Conservation (phyloP, 139 green algal species). For the Micromonas pusilla region DNA sequence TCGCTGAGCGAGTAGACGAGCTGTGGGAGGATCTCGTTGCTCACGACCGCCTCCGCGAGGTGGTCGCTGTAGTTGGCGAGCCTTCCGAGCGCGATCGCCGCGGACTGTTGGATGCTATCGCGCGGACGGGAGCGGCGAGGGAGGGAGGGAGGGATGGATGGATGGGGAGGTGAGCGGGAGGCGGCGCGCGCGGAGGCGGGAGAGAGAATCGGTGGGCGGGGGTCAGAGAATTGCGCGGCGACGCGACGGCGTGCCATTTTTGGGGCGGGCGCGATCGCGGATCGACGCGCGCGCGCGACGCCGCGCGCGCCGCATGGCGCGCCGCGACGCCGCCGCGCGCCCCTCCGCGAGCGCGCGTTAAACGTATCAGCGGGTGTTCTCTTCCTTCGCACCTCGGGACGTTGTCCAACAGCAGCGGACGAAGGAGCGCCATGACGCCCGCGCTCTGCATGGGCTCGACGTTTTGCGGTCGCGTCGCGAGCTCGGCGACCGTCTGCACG, state of each 20-base stretch:
- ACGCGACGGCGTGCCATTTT: no score
- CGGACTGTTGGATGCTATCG: conserved; percentile 75
- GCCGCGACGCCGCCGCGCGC: background rate
- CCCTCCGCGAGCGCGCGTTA: background rate
- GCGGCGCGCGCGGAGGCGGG: no score
- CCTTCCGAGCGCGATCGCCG: conserved; percentile 66
- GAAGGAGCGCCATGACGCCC: conserved; percentile 68
- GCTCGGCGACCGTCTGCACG: conserved; percentile 70
- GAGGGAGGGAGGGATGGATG: no score
- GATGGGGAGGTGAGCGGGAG: background rate
- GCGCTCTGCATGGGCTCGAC: conserved; percentile 74
- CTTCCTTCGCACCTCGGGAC: conserved; percentile 57
- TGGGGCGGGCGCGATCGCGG: background rate
- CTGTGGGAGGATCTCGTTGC: conserved; percentile 78
- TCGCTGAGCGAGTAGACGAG: conserved; percentile 71
- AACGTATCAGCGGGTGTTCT: background rate
- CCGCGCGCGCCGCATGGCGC: no score
- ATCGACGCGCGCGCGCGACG: background rate
- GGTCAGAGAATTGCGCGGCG: no score
- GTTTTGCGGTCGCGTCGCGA: conserved; percentile 77
- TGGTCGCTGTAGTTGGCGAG: conserved; percentile 78
- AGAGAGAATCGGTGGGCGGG: background rate
- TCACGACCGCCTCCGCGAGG: conserved; percentile 73
- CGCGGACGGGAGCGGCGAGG: conserved; percentile 8
- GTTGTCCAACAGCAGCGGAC: conserved; percentile 74